Base-by-base conservation (phyloP, 345 rosid species). In the Eucalyptus regnans region DNA sequence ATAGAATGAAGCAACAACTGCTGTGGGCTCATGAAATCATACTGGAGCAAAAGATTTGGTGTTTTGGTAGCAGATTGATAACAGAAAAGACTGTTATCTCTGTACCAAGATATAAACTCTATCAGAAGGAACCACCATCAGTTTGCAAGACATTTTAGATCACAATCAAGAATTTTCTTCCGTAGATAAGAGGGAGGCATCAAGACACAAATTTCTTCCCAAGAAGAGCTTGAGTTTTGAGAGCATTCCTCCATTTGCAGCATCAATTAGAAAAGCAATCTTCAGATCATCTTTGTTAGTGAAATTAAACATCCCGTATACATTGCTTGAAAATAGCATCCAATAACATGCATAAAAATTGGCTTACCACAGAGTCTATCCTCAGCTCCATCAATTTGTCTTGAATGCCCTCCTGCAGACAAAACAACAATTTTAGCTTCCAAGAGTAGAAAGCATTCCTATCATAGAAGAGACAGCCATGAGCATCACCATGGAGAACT, bases 341-440 rank as follows among this genome's bases (percentile, higher is more conserved):
- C 29, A 4, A 33, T 31, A 68, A 76, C 48, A 76, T 5, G 84
- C 84, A 20, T 76, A 76, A 33, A 76, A 48, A 41, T 76, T 41
- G 87, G 87, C 86, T 91, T 92, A 97, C 99, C 98, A 97, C 99
- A 89, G 99, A 91, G 20, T 91, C 46, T 85, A 98, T 90, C 84
- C 89, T 85, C 87, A 93, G 87, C 86, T 89, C 91, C 43, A 87
- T 66, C 92, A 97, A 86, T 71, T 94, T 87, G 86, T 84, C 92
- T 49, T 90, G 88, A 50, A 97, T 92, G 87, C 90, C 93, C 17
- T 92, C 94, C 98, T 98, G 95, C 93, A 92, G 27, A 90, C 89
- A 88, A 80, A 88, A 54, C 5, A 56, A 86, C 87, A 33, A 33
- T 20, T 88, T 89, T 64, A 92, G 89, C 46, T 90, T 86, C 60